Conservation (phyloP, 805 yeast species). For the Candida tibetensis region DNA sequence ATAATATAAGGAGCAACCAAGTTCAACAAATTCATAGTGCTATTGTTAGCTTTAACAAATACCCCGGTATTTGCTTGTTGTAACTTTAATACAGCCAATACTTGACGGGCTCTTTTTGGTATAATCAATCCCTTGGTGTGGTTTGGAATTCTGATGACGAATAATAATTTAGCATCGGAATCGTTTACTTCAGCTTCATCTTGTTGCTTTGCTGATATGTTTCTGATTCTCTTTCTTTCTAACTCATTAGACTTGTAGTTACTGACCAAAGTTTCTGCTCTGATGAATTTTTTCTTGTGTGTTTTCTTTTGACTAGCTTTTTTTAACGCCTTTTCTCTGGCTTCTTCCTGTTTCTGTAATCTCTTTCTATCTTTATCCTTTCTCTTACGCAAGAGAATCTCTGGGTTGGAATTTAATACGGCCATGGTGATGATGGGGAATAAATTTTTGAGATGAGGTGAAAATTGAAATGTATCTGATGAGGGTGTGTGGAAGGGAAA, state of each 20-base stretch:
- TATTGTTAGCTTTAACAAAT: conserved; percentile 59
- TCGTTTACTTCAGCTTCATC: conserved; percentile 17
- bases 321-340: conserved; percentile 48
- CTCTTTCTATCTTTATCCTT: conserved; percentile 74
- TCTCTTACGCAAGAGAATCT: conserved; percentile 72
- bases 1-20: conserved; percentile 71
- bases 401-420: conserved; percentile 67
- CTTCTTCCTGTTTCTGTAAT: conserved; percentile 68
- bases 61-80: conserved; percentile 64
- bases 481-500: neutral
- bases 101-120: conserved; percentile 60
- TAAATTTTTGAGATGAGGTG: conserved; percentile 10
- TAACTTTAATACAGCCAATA: conserved; percentile 61
- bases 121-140: conserved; percentile 57
- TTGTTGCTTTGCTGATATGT: conserved; percentile 54
- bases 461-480: neutral
- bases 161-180: conserved; percentile 44
- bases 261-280: conserved; percentile 74
- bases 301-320: conserved; percentile 41
- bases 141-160: conserved; percentile 66
- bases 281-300: conserved; percentile 53
- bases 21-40: conserved; percentile 62
- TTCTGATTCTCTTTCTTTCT: conserved; percentile 64
- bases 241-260: conserved; percentile 62
- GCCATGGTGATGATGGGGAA: conserved; percentile 28